phyloP scores from a whole-genome alignment of 140 eudicot genomes.

The Oenanthe javanica region DNA sequence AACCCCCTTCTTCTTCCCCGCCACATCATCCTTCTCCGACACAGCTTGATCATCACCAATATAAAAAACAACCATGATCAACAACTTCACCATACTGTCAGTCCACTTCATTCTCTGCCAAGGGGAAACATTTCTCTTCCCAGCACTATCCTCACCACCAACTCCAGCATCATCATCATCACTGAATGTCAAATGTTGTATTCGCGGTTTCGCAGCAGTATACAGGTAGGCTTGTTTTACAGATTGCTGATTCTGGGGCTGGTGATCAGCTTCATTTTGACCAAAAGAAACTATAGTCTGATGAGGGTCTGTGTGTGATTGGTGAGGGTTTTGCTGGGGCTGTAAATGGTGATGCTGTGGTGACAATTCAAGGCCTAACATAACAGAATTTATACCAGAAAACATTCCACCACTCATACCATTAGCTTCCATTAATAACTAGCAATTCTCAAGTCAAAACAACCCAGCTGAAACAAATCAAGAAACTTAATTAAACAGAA shows the following conservation, averaged over 20 bases:
- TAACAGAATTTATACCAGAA: constrained; percentile 33
- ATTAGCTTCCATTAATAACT: constrained; percentile 46
- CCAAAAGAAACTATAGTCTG: constrained; percentile 19
- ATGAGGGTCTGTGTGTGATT: constrained; percentile 20
- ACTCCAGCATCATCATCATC: constrained; percentile 59
- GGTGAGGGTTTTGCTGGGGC: constrained; percentile 29
- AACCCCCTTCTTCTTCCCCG: constrained; percentile 29
- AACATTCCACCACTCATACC: constrained; percentile 40
- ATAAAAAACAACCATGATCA: constrained; percentile 75
- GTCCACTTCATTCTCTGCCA: constrained; percentile 99
- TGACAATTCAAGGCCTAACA: constrained; percentile 67
- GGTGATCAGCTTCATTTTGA: constrained; percentile 18
- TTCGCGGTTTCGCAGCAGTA: constrained; percentile 26
- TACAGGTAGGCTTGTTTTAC: constrained; percentile 22
- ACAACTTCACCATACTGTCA: constrained; percentile 71
- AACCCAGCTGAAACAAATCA: neutral
- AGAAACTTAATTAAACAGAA: neutral
- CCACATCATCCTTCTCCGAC: constrained; percentile 33
- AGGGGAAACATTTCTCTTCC: constrained; percentile 46
- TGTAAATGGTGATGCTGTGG: constrained; percentile 30
- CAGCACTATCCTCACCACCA: constrained; percentile 31
- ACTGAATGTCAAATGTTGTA: constrained; percentile 35
- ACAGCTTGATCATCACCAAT: constrained; percentile 66
- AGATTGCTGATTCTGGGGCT: constrained; percentile 37
- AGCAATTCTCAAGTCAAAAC: neutral